Evolutionary conservation across 495 filamentous ascomycete genomes (phyloP), one percentile per base, ranked within the genome.

Genomic region (Penicillium cosmopolitanum): DNA sequence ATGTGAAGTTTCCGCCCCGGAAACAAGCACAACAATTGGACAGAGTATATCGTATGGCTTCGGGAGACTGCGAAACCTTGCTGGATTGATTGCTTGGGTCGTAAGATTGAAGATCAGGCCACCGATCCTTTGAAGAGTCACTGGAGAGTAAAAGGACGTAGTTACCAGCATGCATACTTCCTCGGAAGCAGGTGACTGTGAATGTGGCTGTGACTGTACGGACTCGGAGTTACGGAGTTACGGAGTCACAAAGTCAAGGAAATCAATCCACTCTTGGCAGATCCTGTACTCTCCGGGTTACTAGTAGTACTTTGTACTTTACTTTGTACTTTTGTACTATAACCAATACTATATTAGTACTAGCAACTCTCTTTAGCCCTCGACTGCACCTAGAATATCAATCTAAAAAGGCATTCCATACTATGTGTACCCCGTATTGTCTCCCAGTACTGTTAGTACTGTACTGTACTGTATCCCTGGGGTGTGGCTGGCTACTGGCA

Each of bases 1-100:
- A 61, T 43, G 28, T 51, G 12, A 48, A 19, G 40, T 50, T 38
- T 58, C 60, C 60, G 54, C 61, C 55, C 51, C 44, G 62, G 53
- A 44, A 31, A 31, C 5, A 31, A 31, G 8, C 42, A 42, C 31
- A 46, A 63, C 46, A 48, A 61, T 10, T 36, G 54, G 55, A 55
- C 60, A 62, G 44, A 57, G 58, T 55, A 16, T 18, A 9, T 5
- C 5, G 4, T 58, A 40, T 35, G 15, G 23, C 10, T 23, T 48
- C 19, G 19, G 19, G 42, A 16, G 23, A 48, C 43, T 55, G 46
- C 19, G 0, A 28, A 48, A 48, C 46, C 46, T 12, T 9, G 16
- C 7, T 18, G n/a, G 15, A 12, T 46, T 48, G 3, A 28, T 48
- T 47, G 44, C 7, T 25, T 48, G 51, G 11, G 19, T 53, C 18